These are phyloP conservation scores for Phlebiopsis flavidoalba DNA, from an alignment of 768 basidiomycete genomes.

Conservation along the genomic window DNA sequence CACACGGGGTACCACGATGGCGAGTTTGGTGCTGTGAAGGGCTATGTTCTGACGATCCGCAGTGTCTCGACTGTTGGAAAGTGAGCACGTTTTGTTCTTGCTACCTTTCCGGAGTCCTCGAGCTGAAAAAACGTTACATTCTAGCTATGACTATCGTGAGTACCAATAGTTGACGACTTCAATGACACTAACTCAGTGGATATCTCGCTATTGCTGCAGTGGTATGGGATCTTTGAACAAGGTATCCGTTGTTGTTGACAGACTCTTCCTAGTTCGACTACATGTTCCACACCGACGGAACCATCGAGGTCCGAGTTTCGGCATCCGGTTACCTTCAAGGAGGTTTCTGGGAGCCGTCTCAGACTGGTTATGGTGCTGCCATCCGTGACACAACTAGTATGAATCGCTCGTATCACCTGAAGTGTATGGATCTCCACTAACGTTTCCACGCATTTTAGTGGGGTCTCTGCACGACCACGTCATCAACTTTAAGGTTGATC, in stretches of 20 bases:
- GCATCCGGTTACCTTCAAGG: conserved; percentile 69
- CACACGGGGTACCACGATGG: conserved; percentile 49
- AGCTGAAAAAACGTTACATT: not conserved
- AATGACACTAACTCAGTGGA: not conserved
- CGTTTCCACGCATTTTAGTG: conserved; percentile 30
- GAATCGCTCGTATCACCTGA: conserved; percentile 14
- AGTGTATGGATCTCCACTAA: not conserved
- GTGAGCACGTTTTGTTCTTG: conserved; percentile 32
- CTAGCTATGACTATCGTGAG: conserved; percentile 52
- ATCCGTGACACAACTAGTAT: conserved; percentile 53
- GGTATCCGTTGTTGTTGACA: not conserved
- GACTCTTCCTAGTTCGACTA: conserved; percentile 46
- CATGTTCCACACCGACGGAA: conserved; percentile 61
- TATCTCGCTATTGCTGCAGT: not conserved
- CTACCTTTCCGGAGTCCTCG: no score
- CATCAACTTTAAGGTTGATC: conserved; percentile 63
- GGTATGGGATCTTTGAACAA: conserved; percentile 1
- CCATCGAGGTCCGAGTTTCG: conserved; percentile 61
- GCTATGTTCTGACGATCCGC: conserved; percentile 52
- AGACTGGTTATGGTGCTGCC: conserved; percentile 47
- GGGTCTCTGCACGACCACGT: conserved; percentile 66
- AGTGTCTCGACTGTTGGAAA: conserved; percentile 60
- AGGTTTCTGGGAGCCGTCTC: conserved; percentile 48
- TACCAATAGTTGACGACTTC: conserved; percentile 1
- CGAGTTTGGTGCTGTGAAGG: conserved; percentile 58